phyloP scores from a whole-genome alignment of 2,329 filamentous ascomycete species.

The Cladosporium sp. region DNA sequence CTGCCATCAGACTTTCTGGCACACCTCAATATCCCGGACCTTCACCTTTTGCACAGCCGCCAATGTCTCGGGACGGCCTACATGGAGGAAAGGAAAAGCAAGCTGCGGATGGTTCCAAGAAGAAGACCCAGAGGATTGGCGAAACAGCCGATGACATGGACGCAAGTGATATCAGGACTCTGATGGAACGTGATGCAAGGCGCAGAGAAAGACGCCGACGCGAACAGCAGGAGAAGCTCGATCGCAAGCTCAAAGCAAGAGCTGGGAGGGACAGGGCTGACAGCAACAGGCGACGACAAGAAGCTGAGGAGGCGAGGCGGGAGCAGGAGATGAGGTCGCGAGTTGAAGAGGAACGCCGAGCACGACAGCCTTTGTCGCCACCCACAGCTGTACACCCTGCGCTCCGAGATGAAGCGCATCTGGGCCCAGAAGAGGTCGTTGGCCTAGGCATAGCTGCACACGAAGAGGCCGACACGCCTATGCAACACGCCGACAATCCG shows the following conservation, averaged over 20 bases:
- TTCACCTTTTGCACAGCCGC: conserved; percentile 16
- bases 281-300: conserved; percentile 35
- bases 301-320: conserved; percentile 50
- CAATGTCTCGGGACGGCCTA: conserved; percentile 10
- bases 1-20: conserved; percentile 71
- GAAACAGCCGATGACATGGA: conserved; percentile 79
- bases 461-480: background rate
- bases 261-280: conserved; percentile 56
- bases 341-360: conserved; percentile 25
- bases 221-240: conserved; percentile 63
- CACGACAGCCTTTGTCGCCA: conserved; percentile 20
- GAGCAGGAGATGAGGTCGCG: conserved; percentile 20
- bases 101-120: conserved; percentile 19
- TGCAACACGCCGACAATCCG: conserved; percentile 19
- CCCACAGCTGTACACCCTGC: conserved; percentile 33
- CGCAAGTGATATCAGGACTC: conserved; percentile 75
- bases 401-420: conserved; percentile 22
- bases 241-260: conserved; percentile 60
- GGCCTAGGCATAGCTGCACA: conserved; percentile 28
- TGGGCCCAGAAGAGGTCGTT: conserved; percentile 18
- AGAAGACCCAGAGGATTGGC: conserved; percentile 46
- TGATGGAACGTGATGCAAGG: conserved; percentile 85
- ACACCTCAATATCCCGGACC: conserved; percentile 55
- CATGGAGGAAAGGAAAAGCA: conserved; percentile 32
- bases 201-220: conserved; percentile 70